Evolutionary conservation across 2,329 filamentous ascomycete species (phyloP).

Genomic region (Sporothrix schenckii): DNA sequence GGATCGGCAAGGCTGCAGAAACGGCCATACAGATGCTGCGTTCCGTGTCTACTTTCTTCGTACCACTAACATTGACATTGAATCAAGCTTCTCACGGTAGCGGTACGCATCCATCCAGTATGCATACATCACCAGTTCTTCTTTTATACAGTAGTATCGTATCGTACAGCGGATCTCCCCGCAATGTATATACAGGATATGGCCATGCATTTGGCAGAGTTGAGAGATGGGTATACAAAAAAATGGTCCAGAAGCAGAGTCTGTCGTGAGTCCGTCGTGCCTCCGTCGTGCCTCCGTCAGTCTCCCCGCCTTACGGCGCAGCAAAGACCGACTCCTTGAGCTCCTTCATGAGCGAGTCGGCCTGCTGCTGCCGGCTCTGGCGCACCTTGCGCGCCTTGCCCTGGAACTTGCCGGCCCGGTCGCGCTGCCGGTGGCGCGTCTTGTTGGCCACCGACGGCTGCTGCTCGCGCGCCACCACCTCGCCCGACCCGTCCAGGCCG

Average conservation of each 20-base stretch:
- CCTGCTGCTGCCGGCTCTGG: slow-evolving; percentile 44
- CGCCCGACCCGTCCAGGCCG: neutral
- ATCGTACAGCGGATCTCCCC: neutral
- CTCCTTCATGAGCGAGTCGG: slow-evolving; percentile 43
- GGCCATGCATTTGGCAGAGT: neutral
- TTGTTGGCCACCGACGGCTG: neutral
- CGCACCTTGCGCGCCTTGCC: neutral
- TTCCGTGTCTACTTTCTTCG: no score
- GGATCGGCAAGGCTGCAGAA: neutral
- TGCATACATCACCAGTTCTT: no score
- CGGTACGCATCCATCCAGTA: no score
- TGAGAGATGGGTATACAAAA: neutral
- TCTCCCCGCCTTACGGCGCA: neutral
- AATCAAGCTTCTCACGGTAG: no score
- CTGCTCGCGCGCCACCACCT: neutral
- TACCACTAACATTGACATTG: no score
- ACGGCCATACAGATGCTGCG: no score
- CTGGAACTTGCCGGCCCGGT: slow-evolving; percentile 20
- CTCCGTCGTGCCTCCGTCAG: no score
- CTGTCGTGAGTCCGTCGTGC: no score
- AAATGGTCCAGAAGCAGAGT: neutral
- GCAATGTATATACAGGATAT: neutral
- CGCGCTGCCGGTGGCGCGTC: slow-evolving; percentile 9
- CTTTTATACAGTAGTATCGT: neutral
- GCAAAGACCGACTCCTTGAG: neutral